Conservation (phyloP, 1,139 yeast species). For the Saccharomycopsis hybrid region DNA sequence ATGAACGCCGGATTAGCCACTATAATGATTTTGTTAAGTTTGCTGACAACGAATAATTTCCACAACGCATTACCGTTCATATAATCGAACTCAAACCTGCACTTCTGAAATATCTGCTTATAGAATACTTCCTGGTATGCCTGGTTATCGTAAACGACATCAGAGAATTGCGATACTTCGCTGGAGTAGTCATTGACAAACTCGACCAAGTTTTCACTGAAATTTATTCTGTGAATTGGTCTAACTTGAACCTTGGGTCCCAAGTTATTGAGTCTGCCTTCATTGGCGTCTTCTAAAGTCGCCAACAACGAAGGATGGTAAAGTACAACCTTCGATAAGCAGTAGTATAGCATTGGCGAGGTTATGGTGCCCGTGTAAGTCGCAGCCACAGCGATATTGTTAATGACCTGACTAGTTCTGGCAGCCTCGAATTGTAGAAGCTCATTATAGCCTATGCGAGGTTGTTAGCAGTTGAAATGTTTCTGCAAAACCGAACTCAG, state of each 20-base stretch:
- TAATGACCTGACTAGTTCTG: not conserved
- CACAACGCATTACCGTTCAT: conserved; percentile 6
- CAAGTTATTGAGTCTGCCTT: conserved; percentile 9
- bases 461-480: no score
- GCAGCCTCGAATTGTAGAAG: not conserved
- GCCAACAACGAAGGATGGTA: conserved; percentile 4
- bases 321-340: conserved; percentile 1
- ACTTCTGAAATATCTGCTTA: not conserved
- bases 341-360: conserved; percentile 1
- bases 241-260: conserved; percentile 10
- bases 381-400: conserved; percentile 3
- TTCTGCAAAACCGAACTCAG: no score
- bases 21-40: conserved; percentile 4
- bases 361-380: conserved; percentile 3
- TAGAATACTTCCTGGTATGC: not conserved
- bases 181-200: conserved; percentile 4
- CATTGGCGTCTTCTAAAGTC: conserved; percentile 11
- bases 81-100: conserved; percentile 6
- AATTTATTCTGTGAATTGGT: conserved; percentile 4
- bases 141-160: not conserved
- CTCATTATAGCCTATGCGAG: not conserved
- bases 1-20: conserved; percentile 10
- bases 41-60: conserved; percentile 5
- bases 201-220: conserved; percentile 2
- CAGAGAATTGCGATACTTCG: no score